Evolutionary conservation across 257 asterid genomes (phyloP), one percentile per base, ranked within the genome.

Genomic region (Orobanche coerulescens): DNA sequence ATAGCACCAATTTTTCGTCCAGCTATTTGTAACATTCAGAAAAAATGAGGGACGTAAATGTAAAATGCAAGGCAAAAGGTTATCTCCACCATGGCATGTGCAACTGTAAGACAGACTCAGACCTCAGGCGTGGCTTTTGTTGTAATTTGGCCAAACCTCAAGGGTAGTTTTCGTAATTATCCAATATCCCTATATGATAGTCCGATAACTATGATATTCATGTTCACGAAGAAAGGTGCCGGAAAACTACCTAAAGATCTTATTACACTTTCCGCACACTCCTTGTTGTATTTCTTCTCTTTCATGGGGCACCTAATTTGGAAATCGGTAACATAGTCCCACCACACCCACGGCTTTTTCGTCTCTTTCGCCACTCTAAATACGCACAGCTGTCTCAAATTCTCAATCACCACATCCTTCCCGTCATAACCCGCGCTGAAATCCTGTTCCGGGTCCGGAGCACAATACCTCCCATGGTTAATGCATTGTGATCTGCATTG

Each of bases 241-340:
- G 55, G 20, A 48, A 5, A 48, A 36, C 24, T 19, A 72, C 83
- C 83, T 52, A 76, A 73, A 53, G 88, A 78, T 60, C 44, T 76
- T 55, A 81, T 73, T 26, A 81, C 82, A 40, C 64, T 67, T 7
- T 81, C 77, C 13, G 81, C 81, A 71, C 81, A 74, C 57, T 78
- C 81, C 55, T 69, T 76, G 50, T 74, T 80, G 30, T 78, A 81
- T 37, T 73, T 76, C 76, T 78, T 78, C 70, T 71, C 77, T 33
- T 49, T 49, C 84, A 78, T 81, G 63, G 87, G 80, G 68, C 80
- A 81, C 53, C 84, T 68, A 37, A 78, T 73, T 51, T 76, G 81
- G 60, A 81, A 78, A 81, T 81, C 82, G 10, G 79, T 81, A 20
- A 76, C 82, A 43, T 76, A 81, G 59, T 78, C 82, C 84, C 84